Evolutionary conservation across 2,329 filamentous ascomycete species (phyloP).

Genomic region (Trichoderma atroviride): DNA sequence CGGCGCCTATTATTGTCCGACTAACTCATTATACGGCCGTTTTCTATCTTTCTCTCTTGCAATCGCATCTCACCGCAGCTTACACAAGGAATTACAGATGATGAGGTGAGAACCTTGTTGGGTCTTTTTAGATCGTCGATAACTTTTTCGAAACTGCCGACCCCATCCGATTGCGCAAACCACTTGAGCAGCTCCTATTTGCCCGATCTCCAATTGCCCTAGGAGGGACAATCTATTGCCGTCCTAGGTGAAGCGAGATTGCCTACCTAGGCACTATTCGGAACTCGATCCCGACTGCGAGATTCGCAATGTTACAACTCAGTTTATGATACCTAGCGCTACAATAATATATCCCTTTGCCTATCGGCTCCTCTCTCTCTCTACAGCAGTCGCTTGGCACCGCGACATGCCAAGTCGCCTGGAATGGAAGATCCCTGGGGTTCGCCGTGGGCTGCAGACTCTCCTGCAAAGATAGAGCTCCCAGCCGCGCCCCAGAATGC

Average conservation of each 20-base stretch:
- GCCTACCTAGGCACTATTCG: background rate
- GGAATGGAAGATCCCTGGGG: slow-evolving; percentile 66
- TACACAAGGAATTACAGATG: background rate
- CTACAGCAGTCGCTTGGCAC: slow-evolving; percentile 2
- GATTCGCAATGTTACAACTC: slow-evolving; percentile 8
- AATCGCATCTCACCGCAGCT: background rate
- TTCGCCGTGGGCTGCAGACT: slow-evolving; percentile 58
- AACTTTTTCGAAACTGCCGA: background rate
- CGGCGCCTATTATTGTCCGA: background rate
- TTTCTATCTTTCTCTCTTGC: background rate
- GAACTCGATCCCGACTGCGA: background rate
- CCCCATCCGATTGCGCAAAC: background rate
- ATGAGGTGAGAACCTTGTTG: slow-evolving; percentile 8
- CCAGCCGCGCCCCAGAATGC: slow-evolving; percentile 39
- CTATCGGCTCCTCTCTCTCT: background rate
- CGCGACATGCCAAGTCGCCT: slow-evolving; percentile 41
- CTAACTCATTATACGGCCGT: background rate
- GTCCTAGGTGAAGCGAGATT: slow-evolving; percentile 14
- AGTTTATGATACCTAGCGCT: background rate
- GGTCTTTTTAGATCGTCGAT: background rate
- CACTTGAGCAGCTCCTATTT: background rate
- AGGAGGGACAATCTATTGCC: background rate
- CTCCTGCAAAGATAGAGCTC: slow-evolving; percentile 43
- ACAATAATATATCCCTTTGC: background rate
- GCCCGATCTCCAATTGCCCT: background rate